Base-by-base conservation (phyloP, 2,329 filamentous ascomycete species). In the Purpureocillium takamizusanense region DNA sequence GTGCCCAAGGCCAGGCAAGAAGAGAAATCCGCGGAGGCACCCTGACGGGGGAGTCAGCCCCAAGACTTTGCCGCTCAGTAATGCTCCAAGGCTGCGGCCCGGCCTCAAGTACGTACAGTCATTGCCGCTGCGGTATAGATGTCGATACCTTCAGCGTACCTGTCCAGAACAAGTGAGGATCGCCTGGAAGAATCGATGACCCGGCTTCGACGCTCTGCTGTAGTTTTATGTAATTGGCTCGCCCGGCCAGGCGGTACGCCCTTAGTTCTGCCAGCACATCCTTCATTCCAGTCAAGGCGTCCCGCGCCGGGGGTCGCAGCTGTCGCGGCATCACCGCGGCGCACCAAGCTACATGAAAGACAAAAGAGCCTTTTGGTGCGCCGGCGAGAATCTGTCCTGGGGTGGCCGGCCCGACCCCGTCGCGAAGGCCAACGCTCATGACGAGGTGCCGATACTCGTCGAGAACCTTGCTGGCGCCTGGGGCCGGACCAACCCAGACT, bases 341-440 rank as follows among this genome's bases (percentile, higher is more conserved):
- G 41, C 66, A 63, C 74, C 74, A 78, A 0, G 74, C 73, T 2
- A 60, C 63, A 21, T 67, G 59, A 46, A 69, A 77, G 30, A 78
- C 52, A 39, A 63, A 65, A 1, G 60, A 55, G 0, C 60, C 55
- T 1, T 51, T 35, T 4, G 73, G 73, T 4, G 67, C 70, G 2
- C 74, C 74, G 0, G 70, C 69, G 3, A 50, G 54, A 13, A 72
- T 55, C 38, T 78, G 74, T 15, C 58, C 55, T 11, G 72, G 69
- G 7, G 66, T 67, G 5, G 60, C 68, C 4, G 71, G 69, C 1
- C 63, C 67, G 13, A 72, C 48, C 16, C 51, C 45, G n/a, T 54
- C 47, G 27, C 56, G 55, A 11, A 73, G 43, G 3, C 46, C 43
- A 1, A 57, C 39, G 14, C 66, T 49, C 21, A 61, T 42, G 16